phyloP scores from a whole-genome alignment of 495 filamentous ascomycete species.

The Xylaria intraflava region DNA sequence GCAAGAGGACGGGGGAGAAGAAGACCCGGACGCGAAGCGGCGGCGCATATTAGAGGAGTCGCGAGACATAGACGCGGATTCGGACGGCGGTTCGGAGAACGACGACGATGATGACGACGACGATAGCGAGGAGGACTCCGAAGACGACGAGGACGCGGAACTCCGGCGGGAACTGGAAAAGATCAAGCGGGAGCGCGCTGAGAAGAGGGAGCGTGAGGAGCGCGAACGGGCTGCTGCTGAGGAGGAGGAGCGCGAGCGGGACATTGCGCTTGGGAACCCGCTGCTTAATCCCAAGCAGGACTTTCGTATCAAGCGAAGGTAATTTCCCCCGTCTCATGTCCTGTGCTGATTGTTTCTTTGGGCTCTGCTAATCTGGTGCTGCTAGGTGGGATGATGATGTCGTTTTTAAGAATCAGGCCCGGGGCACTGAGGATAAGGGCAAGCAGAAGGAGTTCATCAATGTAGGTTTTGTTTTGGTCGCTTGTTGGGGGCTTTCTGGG shows the following conservation, averaged over 20 bases:
- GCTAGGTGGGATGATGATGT: conserved; percentile 95
- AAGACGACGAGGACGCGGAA: conserved; percentile 86
- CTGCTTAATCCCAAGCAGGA: conserved; percentile 69
- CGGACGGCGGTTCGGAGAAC: conserved; percentile 52
- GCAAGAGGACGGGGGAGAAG: conserved; percentile 39
- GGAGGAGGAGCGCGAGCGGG: conserved; percentile 72
- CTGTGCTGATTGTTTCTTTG: not conserved
- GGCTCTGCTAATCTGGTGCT: conserved; percentile 30
- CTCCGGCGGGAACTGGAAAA: conserved; percentile 89
- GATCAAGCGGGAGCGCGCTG: conserved; percentile 83
- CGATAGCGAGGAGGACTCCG: conserved; percentile 62
- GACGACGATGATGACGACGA: conserved; percentile 52
- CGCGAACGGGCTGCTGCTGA: conserved; percentile 69
- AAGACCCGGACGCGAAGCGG: conserved; percentile 78
- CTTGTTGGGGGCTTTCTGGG: conserved; percentile 1
- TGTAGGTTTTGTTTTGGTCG: conserved; percentile 40
- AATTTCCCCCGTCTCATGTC: not conserved
- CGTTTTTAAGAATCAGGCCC: conserved; percentile 98
- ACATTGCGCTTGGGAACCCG: conserved; percentile 90
- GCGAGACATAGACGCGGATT: conserved; percentile 85
- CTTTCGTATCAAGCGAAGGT: conserved; percentile 64
- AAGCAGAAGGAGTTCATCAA: conserved; percentile 97
- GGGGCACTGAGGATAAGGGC: conserved; percentile 83
- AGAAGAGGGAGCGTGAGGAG: conserved; percentile 81
- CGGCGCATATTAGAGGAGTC: conserved; percentile 83